Evolutionary conservation across 371 early-diverging fungal species (phyloP).

Genomic region (Haplosporangium sp.): DNA sequence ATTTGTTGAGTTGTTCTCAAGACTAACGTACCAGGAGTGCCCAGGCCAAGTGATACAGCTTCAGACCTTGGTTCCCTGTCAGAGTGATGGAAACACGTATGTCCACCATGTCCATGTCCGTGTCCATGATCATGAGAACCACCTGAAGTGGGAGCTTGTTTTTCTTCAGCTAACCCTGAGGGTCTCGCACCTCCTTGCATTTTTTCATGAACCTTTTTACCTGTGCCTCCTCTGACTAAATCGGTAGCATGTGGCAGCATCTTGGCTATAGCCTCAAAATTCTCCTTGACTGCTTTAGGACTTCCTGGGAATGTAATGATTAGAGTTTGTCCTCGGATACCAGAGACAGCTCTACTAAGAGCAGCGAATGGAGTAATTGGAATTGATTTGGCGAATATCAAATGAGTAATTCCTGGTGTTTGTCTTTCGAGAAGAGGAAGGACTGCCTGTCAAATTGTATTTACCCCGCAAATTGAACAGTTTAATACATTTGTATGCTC

Average conservation of each 20-base stretch:
- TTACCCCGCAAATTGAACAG: not conserved
- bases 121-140: constrained; percentile 49
- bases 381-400: constrained; percentile 79
- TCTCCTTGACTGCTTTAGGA: constrained; percentile 87
- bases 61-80: constrained; percentile 42
- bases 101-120: constrained; percentile 54
- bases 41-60: constrained; percentile 52
- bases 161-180: constrained; percentile 22
- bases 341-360: constrained; percentile 86
- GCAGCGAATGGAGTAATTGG: constrained; percentile 90
- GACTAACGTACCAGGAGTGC: constrained; percentile 61
- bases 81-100: constrained; percentile 48
- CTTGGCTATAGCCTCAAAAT: constrained; percentile 73
- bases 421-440: constrained; percentile 74
- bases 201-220: constrained; percentile 61
- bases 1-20: too few relatives aligned
- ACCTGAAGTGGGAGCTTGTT: constrained; percentile 9
- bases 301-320: constrained; percentile 92
- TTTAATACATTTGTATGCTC: too few relatives aligned
- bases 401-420: constrained; percentile 81
- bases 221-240: constrained; percentile 66
- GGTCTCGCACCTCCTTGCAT: constrained; percentile 54
- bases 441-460: constrained; percentile 66
- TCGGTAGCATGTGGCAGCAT: constrained; percentile 89
- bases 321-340: constrained; percentile 75